Conservation (phyloP, 2,329 filamentous ascomycete genomes). For the Clathrospora elynae region DNA sequence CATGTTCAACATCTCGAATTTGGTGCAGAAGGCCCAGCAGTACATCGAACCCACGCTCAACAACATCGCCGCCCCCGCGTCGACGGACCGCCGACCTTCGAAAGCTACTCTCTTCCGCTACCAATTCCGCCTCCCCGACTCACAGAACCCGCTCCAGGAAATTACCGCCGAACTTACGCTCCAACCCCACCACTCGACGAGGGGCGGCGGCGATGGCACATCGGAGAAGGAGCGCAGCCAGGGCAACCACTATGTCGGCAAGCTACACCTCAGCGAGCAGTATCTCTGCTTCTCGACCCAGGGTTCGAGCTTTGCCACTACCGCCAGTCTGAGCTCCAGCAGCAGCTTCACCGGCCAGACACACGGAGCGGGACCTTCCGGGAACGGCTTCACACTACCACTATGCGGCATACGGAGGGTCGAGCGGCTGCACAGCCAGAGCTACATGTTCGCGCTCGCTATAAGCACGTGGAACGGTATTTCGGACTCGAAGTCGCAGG, state of each 20-base stretch:
- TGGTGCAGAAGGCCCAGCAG: conserved; percentile 95
- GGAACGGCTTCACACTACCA: conserved; percentile 94
- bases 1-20: conserved; percentile 67
- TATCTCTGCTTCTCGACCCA: conserved; percentile 98
- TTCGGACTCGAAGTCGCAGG: conserved; percentile 49
- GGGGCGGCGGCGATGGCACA: conserved; percentile 42
- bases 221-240: conserved; percentile 67
- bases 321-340: conserved; percentile 78
- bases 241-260: conserved; percentile 88
- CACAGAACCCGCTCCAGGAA: conserved; percentile 92
- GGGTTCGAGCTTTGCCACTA: conserved; percentile 81
- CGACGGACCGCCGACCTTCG: conserved; percentile 78
- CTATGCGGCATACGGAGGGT: conserved; percentile 90
- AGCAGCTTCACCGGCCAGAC: conserved; percentile 90
- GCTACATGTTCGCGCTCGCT: conserved; percentile 87
- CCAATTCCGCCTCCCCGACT: conserved; percentile 92
- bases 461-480: conserved; percentile 91
- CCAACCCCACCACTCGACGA: conserved; percentile 66
- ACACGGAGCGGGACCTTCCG: conserved; percentile 87
- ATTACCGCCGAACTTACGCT: conserved; percentile 96
- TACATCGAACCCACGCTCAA: conserved; percentile 88
- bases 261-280: conserved; percentile 89
- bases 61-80: conserved; percentile 62
- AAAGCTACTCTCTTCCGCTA: conserved; percentile 92
- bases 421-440: conserved; percentile 90